Evolutionary conservation across 768 basidiomycete species (phyloP).

Genomic region (Kwoniella bestiolae): DNA sequence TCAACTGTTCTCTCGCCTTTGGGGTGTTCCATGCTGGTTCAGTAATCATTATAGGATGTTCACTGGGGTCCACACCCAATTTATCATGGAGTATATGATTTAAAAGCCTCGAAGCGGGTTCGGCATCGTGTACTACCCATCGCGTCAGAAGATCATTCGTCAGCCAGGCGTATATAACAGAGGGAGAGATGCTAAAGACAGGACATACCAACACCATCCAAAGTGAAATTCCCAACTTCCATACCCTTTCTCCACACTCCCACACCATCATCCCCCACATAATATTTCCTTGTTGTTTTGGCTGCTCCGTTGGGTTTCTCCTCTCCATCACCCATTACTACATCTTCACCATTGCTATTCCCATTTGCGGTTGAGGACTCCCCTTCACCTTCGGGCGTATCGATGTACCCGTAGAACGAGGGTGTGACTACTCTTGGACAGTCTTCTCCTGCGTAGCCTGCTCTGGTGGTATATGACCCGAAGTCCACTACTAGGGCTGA

Average conservation of each 20-base stretch:
- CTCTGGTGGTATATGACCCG: constrained; percentile 83
- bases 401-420: constrained; percentile 79
- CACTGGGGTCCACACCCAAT: constrained; percentile 74
- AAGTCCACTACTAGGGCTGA: constrained; percentile 94
- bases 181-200: too few species aligned
- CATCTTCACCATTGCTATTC: constrained; percentile 28
- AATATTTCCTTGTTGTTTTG: constrained; percentile 61
- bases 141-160: not conserved
- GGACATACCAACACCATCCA: constrained; percentile 78
- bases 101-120: constrained; percentile 53
- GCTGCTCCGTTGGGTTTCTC: constrained; percentile 29
- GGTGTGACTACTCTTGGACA: constrained; percentile 90
- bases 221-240: constrained; percentile 81
- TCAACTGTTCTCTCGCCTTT: constrained; percentile 90
- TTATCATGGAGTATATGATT: constrained; percentile 63
- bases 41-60: constrained; percentile 90
- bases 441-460: constrained; percentile 97
- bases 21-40: constrained; percentile 96
- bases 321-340: constrained; percentile 47
- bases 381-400: constrained; percentile 20
- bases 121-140: constrained; percentile 50
- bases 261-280: constrained; percentile 84
- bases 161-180: too few species aligned
- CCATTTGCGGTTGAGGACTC: not conserved
- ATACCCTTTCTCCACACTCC: constrained; percentile 88